These are phyloP conservation scores for Cutaneotrichosporon sp. DNA, from an alignment of 1,284 basidiomycete species.

Conservation along the genomic window DNA sequence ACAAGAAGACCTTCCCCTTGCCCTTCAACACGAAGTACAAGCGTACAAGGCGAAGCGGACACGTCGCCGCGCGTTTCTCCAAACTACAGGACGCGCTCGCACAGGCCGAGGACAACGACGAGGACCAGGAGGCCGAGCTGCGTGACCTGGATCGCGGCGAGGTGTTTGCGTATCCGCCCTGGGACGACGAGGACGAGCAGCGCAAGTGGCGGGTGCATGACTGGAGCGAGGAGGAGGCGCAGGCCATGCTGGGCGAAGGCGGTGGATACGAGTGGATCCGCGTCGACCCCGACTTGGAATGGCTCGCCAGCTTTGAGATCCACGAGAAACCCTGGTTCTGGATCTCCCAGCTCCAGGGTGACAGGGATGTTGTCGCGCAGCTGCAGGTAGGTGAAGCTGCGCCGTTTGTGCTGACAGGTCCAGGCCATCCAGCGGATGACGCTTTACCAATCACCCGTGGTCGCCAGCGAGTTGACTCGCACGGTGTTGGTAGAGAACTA, in stretches of 20 bases:
- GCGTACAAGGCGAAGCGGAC: constrained; percentile 71
- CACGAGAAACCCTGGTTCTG: constrained; percentile 99
- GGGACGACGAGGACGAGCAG: constrained; percentile 86
- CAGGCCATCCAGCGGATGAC: constrained; percentile 84
- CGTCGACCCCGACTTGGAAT: constrained; percentile 98
- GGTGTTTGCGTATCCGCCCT: constrained; percentile 92
- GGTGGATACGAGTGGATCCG: constrained; percentile 93
- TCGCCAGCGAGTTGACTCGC: constrained; percentile 87
- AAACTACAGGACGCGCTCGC: constrained; percentile 88
- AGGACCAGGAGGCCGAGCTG: constrained; percentile 75
- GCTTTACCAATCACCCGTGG: constrained; percentile 79
- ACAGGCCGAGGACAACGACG: constrained; percentile 84
- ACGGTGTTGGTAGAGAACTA: constrained; percentile 94
- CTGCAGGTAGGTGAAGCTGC: constrained; percentile 81
- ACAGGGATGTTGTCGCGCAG: constrained; percentile 97
- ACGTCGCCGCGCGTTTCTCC: constrained; percentile 75
- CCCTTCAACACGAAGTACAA: constrained; percentile 99
- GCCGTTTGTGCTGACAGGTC: constrained; percentile 13
- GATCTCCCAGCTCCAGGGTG: constrained; percentile 94
- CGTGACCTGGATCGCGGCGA: constrained; percentile 75
- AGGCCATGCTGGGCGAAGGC: constrained; percentile 79
- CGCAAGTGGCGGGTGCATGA: constrained; percentile 95
- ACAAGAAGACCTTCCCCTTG: constrained; percentile 90
- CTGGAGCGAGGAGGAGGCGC: constrained; percentile 97
- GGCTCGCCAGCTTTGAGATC: constrained; percentile 89